Percentiles rank a stretch among this genome's conserved stretches.
These are phyloP conservation scores for Apophysomyces variabilis DNA, from an alignment of 371 early-diverging fungal species.

Conservation along the genomic window DNA sequence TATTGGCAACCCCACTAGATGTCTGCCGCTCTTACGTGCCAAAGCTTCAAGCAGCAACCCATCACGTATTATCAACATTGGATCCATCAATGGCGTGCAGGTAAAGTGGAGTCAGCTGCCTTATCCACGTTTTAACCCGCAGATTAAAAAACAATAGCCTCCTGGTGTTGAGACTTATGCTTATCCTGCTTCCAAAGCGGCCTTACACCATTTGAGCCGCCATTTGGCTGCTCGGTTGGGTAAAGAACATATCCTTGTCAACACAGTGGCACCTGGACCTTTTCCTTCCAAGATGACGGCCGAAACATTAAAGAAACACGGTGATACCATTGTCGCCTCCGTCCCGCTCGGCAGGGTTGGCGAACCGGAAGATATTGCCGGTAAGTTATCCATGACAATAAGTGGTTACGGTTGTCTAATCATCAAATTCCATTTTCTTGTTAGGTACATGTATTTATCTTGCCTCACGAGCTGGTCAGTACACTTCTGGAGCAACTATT, in stretches of 20 bases:
- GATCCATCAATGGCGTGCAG: conserved; percentile 76
- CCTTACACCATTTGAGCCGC: conserved; percentile 75
- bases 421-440: conserved; percentile 54
- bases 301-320: conserved; percentile 63
- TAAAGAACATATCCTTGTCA: conserved; percentile 73
- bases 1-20: conserved; percentile 25
- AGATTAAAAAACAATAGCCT: conserved; percentile 47
- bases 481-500: conserved; percentile 65
- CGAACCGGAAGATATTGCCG: conserved; percentile 86
- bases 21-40: conserved; percentile 77
- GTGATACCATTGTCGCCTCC: conserved; percentile 57
- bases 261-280: conserved; percentile 91
- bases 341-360: conserved; percentile 85
- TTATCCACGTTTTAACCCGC: conserved; percentile 17
- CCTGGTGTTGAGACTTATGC: conserved; percentile 73
- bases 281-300: conserved; percentile 93
- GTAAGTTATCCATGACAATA: conserved; percentile 64
- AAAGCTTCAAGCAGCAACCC: conserved; percentile 62
- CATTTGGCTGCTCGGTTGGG: conserved; percentile 74
- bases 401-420: too few species aligned
- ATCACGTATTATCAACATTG: conserved; percentile 72
- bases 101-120: background rate
- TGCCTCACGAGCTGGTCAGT: conserved; percentile 78
- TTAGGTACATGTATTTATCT: conserved; percentile 79
- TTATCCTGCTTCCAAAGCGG: conserved; percentile 82